These are phyloP conservation scores for Phalaenopsis equestris DNA, from an alignment of 106 monocot species.

Conservation along the genomic window DNA sequence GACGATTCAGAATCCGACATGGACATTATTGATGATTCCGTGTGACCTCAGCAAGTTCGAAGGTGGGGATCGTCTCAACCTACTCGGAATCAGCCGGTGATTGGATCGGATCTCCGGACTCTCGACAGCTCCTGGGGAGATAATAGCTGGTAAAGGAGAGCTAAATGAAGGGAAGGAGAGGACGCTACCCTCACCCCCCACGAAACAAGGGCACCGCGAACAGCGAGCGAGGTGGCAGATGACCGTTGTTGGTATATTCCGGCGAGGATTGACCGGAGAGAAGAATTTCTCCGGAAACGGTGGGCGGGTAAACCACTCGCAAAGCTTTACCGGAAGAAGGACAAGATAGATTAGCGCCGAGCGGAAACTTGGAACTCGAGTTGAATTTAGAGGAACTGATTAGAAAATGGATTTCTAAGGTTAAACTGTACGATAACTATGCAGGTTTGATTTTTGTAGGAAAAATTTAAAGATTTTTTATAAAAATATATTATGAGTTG, in stretches of 20 bases:
- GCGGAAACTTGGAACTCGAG: too few relatives aligned
- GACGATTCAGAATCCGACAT: slow-evolving; percentile 8
- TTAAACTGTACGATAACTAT: too few relatives aligned
- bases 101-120: background rate
- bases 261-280: background rate
- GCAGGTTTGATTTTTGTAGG: too few relatives aligned
- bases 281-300: background rate
- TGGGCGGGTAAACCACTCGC: background rate
- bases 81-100: background rate
- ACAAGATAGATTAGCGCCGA: too few relatives aligned
- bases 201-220: background rate
- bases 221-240: background rate
- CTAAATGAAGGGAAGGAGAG: background rate
- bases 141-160: background rate
- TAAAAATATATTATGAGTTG: too few relatives aligned
- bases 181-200: background rate
- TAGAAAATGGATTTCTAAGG: too few relatives aligned
- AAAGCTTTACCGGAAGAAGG: too few relatives aligned
- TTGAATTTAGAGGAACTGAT: too few relatives aligned
- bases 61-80: background rate
- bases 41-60: background rate
- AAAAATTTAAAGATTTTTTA: too few relatives aligned
- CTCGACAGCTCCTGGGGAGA: background rate
- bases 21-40: background rate
- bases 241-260: background rate